A percentile compares a stretch with the other conserved stretches of the same genome.
These are phyloP conservation scores for Otatea glauca DNA, from an alignment of 176 grass and related monocot species.

Conservation along the genomic window DNA sequence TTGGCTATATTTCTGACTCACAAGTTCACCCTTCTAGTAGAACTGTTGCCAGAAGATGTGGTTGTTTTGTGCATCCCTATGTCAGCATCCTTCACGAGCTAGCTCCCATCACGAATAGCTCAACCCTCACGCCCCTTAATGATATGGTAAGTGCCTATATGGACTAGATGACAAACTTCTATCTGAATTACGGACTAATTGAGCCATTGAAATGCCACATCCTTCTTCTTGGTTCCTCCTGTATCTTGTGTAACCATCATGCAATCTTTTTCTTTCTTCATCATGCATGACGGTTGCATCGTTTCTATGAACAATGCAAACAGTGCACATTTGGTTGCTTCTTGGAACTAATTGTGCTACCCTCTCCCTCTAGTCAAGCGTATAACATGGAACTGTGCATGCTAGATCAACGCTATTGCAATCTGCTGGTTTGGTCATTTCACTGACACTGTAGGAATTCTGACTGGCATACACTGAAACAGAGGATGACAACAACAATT, in stretches of 20 bases:
- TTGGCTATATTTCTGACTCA: background rate
- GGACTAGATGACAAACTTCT: background rate
- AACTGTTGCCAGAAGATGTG: background rate
- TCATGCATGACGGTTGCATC: background rate
- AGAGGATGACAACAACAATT: background rate
- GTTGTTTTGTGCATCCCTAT: background rate
- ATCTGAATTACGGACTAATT: background rate
- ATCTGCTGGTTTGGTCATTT: background rate
- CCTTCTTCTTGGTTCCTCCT: background rate
- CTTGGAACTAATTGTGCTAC: background rate
- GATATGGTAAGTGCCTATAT: background rate
- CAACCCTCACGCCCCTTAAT: background rate
- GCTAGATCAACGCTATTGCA: background rate
- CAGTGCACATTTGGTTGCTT: background rate
- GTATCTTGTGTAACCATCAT: background rate
- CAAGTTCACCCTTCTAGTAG: background rate
- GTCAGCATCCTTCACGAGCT: background rate
- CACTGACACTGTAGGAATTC: background rate
- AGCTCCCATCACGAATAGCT: background rate
- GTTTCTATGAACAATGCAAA: background rate
- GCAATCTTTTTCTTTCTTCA: background rate
- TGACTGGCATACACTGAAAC: background rate
- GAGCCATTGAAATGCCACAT: background rate
- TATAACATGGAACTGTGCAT: background rate
- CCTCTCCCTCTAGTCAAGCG: background rate